Evolutionary conservation across 306 rosid genomes (phyloP).

Genomic region (Quercus wislizeni): DNA sequence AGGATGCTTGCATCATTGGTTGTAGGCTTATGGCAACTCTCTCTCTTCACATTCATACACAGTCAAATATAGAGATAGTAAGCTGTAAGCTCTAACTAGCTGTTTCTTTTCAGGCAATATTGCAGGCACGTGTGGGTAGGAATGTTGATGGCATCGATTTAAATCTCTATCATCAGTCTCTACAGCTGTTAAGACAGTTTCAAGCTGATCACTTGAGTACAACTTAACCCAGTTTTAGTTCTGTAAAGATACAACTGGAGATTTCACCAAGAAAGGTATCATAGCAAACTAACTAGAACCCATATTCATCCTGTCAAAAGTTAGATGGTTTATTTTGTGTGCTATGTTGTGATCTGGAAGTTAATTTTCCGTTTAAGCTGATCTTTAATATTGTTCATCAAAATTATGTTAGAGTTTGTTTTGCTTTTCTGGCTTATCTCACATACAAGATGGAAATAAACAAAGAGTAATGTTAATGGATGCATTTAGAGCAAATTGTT

Average conservation of each 20-base stretch:
- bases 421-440: neutral
- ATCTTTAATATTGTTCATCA: neutral
- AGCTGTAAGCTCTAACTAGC: conserved; percentile 12
- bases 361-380: neutral
- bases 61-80: conserved; percentile 7
- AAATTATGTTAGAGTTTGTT: neutral
- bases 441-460: neutral
- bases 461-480: too few species aligned
- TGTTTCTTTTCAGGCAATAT: conserved; percentile 54
- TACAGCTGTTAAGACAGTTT: conserved; percentile 67
- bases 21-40: neutral
- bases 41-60: conserved; percentile 11
- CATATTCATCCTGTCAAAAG: neutral
- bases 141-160: conserved; percentile 92
- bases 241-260: neutral
- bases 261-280: neutral
- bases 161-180: conserved; percentile 71
- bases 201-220: conserved; percentile 55
- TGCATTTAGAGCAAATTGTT: rapidly evolving
- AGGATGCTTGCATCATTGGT: conserved; percentile 4
- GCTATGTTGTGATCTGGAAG: neutral
- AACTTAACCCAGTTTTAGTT: conserved; percentile 18
- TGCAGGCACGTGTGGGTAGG: conserved; percentile 80
- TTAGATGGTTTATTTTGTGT: neutral
- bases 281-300: neutral